Evolutionary conservation across 257 asterid species (phyloP).

Genomic region (Anisodus acutangulus): DNA sequence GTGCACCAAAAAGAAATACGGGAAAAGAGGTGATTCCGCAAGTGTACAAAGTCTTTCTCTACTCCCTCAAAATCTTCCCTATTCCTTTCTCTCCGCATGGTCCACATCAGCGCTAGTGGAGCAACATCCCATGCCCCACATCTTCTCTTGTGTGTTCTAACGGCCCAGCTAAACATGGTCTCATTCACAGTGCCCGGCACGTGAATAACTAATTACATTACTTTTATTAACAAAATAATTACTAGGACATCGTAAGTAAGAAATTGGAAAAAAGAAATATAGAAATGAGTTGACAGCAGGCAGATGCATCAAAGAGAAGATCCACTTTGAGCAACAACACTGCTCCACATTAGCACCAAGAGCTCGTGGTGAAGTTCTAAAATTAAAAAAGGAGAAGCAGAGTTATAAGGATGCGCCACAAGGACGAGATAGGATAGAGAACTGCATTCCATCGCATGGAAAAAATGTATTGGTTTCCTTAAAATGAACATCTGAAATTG

Average conservation of each 20-base stretch:
- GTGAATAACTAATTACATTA: neutral
- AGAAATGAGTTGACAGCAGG: neutral
- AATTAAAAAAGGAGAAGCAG: neutral
- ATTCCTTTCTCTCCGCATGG: neutral
- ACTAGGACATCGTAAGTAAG: neutral
- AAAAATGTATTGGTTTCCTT: neutral
- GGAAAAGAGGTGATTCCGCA: neutral
- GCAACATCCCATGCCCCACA: neutral
- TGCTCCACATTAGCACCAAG: neutral
- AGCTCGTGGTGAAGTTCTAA: neutral
- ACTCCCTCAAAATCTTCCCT: neutral
- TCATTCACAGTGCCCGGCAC: neutral
- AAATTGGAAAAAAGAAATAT: neutral
- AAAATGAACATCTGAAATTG: constrained; percentile 16
- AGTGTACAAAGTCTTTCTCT: neutral
- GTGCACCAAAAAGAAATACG: constrained; percentile 5
- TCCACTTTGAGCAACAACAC: constrained; percentile 13
- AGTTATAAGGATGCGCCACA: neutral
- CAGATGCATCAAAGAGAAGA: constrained; percentile 9
- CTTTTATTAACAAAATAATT: constrained; percentile 4
- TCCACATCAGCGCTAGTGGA: neutral
- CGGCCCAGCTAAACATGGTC: neutral
- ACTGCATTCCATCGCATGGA: neutral
- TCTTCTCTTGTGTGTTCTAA: neutral
- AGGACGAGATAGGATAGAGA: neutral